Conservation (phyloP, 2,329 filamentous ascomycete genomes). For the Botrytis medusae region DNA sequence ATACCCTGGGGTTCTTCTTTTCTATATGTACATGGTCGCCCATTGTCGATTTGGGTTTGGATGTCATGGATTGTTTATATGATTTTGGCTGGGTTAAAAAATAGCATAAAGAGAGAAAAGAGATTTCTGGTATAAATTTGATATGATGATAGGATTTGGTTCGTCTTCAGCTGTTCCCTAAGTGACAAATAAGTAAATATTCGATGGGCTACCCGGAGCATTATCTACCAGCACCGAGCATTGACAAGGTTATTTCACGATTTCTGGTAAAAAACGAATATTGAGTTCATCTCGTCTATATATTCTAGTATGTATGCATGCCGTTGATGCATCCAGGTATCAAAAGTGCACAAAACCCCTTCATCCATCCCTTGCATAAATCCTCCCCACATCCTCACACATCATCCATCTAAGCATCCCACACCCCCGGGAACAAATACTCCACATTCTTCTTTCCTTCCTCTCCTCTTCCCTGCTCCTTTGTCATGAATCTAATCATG, state of each 20-base stretch:
- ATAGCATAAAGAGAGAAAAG: not conserved
- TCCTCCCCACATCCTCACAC: not conserved
- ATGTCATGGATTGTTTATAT: not conserved
- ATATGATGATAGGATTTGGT: not conserved
- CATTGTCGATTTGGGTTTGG: not conserved
- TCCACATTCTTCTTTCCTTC: slow-evolving; percentile 78
- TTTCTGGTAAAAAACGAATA: not conserved
- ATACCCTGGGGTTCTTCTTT: slow-evolving; percentile 15
- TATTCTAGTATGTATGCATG: not conserved
- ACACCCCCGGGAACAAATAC: slow-evolving; percentile 77
- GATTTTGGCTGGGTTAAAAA: not conserved
- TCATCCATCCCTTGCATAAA: not conserved
- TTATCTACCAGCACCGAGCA: not conserved
- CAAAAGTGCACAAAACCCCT: not conserved
- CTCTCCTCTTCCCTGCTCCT: slow-evolving; percentile 67
- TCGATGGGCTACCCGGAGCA: not conserved
- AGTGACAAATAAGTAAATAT: not conserved
- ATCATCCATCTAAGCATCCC: slow-evolving; percentile 9
- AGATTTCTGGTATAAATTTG: not conserved
- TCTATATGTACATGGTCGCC: slow-evolving; percentile 5
- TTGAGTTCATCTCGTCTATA: not conserved
- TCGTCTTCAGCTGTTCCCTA: not conserved
- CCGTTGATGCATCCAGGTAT: slow-evolving; percentile 14
- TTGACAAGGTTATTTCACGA: not conserved
- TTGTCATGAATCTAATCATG: slow-evolving; percentile 79